phyloP scores from a whole-genome alignment of 1,284 basidiomycete genomes.

The Moesziomyces globuligerus region DNA sequence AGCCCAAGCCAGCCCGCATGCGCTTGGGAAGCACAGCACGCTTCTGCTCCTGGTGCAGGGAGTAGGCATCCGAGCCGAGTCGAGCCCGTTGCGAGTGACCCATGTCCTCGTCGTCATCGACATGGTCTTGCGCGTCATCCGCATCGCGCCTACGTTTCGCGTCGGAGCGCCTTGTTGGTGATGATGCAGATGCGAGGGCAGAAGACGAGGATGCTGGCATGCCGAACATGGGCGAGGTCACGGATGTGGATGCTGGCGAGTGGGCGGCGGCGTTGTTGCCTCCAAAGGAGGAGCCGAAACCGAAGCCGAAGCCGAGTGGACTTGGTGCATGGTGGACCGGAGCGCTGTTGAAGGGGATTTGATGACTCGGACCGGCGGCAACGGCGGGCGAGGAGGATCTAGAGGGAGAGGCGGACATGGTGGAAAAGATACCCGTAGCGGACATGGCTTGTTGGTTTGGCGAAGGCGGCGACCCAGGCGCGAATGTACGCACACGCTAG shows the following conservation, averaged over 20 bases:
- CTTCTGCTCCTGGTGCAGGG: conserved; percentile 19
- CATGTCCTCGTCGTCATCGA: conserved; percentile 51
- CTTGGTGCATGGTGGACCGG: conserved; percentile 54
- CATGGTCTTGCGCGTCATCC: conserved; percentile 32
- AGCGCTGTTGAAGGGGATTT: conserved; percentile 53
- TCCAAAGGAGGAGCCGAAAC: conserved; percentile 52
- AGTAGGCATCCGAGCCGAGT: conserved; percentile 17
- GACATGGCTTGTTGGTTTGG: conserved; percentile 35
- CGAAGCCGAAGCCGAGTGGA: conserved; percentile 55
- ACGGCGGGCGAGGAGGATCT: conserved; percentile 46
- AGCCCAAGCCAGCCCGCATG: conserved; percentile 50
- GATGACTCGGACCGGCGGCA: conserved; percentile 37
- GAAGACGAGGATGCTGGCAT: conserved; percentile 12
- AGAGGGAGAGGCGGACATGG: conserved; percentile 44
- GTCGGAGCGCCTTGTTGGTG: conserved; percentile 34
- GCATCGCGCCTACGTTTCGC: conserved; percentile 45
- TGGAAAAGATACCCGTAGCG: conserved; percentile 24
- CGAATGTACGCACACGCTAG: too few relatives aligned
- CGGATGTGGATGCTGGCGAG: conserved; percentile 17
- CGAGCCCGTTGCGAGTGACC: conserved; percentile 18
- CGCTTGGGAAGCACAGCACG: conserved; percentile 43
- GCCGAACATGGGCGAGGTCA: conserved; percentile 23
- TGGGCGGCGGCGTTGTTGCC: conserved; percentile 22
- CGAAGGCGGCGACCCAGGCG: too few relatives aligned
- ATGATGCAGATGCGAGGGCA: conserved; percentile 6